Evolutionary conservation across 306 rosid genomes (phyloP).

Genomic region (Prinsepia uniflora): DNA sequence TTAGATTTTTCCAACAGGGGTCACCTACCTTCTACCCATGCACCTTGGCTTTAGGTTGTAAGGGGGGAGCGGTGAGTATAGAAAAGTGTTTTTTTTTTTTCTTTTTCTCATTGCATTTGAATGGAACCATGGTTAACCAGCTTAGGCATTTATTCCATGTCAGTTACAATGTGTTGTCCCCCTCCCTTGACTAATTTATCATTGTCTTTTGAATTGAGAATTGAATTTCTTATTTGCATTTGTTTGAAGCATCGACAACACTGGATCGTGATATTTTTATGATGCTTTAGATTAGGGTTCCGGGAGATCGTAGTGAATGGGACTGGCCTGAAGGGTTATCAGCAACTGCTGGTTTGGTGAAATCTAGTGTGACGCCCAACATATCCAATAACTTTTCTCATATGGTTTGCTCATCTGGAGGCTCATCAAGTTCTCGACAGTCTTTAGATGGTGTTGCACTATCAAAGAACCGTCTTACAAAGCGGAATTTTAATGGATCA

Average conservation of each 20-base stretch:
- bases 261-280: conserved; percentile 72
- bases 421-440: conserved; percentile 41
- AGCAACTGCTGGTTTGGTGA: conserved; percentile 43
- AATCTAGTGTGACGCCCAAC: conserved; percentile 41
- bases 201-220: conserved; percentile 47
- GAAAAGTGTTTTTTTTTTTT: neutral
- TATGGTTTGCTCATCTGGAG: conserved; percentile 33
- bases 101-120: neutral
- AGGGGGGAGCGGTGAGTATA: conserved; percentile 6
- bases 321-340: conserved; percentile 76
- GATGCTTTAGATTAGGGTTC: conserved; percentile 85
- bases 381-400: conserved; percentile 34
- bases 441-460: conserved; percentile 33
- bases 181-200: conserved; percentile 11
- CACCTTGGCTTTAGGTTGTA: neutral
- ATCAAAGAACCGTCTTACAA: conserved; percentile 28
- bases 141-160: conserved; percentile 15
- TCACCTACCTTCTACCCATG: neutral
- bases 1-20: neutral
- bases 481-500: conserved; percentile 36
- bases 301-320: conserved; percentile 62
- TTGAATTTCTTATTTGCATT: conserved; percentile 58
- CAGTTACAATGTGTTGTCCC: neutral
- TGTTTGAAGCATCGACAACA: conserved; percentile 63
- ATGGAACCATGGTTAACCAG: neutral